Evolutionary conservation across 2,329 filamentous ascomycete genomes (phyloP), one percentile per base, ranked within the genome.

Genomic region (Xylariaceae sp.): DNA sequence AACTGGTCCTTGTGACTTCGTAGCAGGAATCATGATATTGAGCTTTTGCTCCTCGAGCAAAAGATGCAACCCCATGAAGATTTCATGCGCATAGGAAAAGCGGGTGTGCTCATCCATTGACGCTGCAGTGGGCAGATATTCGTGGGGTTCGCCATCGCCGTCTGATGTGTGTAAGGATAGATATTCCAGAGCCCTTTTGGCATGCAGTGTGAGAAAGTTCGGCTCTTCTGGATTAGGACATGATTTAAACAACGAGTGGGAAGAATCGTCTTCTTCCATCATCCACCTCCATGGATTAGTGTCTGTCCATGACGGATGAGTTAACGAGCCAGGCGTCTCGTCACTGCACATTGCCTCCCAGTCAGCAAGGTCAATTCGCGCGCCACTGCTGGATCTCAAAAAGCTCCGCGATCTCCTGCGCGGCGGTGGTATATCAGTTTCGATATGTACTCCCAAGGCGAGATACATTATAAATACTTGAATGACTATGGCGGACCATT

Each of bases 21-120:
- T 72, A 49, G 78, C 76, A 0, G 76, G 72, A 0, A 71, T 70
- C 58, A 77, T 75, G 3, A 85, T 80, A 57, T 89, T 83, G 1
- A 99, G 79, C 67, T 95, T 97, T 59, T 88, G 80, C 68, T 99
- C 94, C 69, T 99, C 92, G 0, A 88, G 80, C n/a, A 95, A 75
- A 2, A 97, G 76, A 72, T 99, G 94, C 9, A 99, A 75, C 0
- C 83, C 87, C 60, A 95, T 75, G 39, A 92, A 80, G 50, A 88
- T 77, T 65, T 88, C 81, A 67, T 86, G 74, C 35, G 87, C 78
- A 52, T 84, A 72, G 65, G 77, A 85, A 53, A 80, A 77, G 43
- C 84, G 80, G 48, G 77, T 76, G 54, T 82, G 80, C 39, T 79
- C 74, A 52, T 76, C 80, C 50, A 78, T 72, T 47, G 70, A 71